These are phyloP conservation scores for Leishmania tarentolae DNA, from an alignment of 208 protist species.

Conservation along the genomic window DNA sequence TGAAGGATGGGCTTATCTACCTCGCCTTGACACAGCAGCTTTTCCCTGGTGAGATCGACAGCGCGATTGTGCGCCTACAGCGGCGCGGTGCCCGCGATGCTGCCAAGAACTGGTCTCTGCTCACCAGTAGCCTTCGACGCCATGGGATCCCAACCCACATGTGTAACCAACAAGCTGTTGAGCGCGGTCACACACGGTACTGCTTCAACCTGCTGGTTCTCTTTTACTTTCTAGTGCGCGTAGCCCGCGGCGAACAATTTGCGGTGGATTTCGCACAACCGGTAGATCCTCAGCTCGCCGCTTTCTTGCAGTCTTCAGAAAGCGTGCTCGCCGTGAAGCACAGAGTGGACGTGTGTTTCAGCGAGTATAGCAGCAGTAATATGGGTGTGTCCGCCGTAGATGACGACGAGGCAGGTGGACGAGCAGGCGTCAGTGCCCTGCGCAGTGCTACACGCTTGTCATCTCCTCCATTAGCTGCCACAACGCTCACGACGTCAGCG, in stretches of 20 bases:
- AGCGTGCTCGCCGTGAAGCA: slow-evolving; percentile 44
- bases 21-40: slow-evolving; percentile 38
- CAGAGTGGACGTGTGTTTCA: not conserved
- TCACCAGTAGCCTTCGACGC: slow-evolving; percentile 36
- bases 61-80: slow-evolving; percentile 32
- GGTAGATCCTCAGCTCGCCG: slow-evolving; percentile 52
- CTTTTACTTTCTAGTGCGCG: slow-evolving; percentile 65
- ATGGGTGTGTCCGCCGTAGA: not conserved
- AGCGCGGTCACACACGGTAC: slow-evolving; percentile 44
- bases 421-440: too few relatives aligned
- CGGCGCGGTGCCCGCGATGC: slow-evolving; percentile 39
- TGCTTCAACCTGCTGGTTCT: slow-evolving; percentile 77
- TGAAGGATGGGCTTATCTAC: slow-evolving; percentile 66
- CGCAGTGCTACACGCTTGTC: slow-evolving; percentile 19
- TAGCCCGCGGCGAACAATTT: slow-evolving; percentile 44
- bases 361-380: not conserved
- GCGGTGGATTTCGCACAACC: slow-evolving; percentile 65
- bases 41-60: slow-evolving; percentile 34
- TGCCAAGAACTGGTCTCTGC: slow-evolving; percentile 54
- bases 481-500: not conserved
- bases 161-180: slow-evolving; percentile 43
- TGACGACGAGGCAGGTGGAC: not conserved
- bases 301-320: slow-evolving; percentile 63
- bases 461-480: not conserved
- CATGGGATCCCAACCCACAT: slow-evolving; percentile 50